Conservation (phyloP, 345 rosid species). For the Hibiscus syriacus region DNA sequence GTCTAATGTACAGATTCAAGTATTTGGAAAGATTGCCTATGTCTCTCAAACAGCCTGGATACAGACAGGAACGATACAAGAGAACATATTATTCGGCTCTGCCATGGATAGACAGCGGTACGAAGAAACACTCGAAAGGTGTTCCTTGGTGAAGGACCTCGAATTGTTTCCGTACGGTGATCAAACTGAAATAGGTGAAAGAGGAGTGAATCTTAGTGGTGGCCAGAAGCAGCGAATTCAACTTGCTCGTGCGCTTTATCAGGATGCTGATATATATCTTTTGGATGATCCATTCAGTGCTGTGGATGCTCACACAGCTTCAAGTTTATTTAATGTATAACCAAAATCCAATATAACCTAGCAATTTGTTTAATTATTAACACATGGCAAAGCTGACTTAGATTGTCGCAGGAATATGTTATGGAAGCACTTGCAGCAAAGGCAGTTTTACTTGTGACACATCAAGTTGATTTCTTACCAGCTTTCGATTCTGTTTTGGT, state of each 20-base stretch:
- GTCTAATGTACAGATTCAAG: conserved; percentile 45
- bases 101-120: conserved; percentile 58
- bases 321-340: conserved; percentile 74
- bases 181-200: conserved; percentile 91
- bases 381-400: conserved; percentile 19
- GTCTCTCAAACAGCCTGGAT: conserved; percentile 98
- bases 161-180: conserved; percentile 86
- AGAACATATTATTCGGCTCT: conserved; percentile 77
- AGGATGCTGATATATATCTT: conserved; percentile 83
- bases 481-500: conserved; percentile 84
- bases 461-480: conserved; percentile 98
- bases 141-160: conserved; percentile 80
- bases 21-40: conserved; percentile 70
- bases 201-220: conserved; percentile 97
- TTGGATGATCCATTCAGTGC: conserved; percentile 97
- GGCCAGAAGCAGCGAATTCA: conserved; percentile 97
- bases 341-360: neutral
- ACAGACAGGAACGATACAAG: conserved; percentile 79
- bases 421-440: conserved; percentile 67
- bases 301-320: conserved; percentile 92
- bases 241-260: conserved; percentile 94
- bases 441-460: conserved; percentile 82
- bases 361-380: neutral
- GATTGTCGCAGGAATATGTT: conserved; percentile 60
- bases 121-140: conserved; percentile 69